Evolutionary conservation across 805 yeast species (phyloP).

Genomic region (Starmerella tilneyi): DNA sequence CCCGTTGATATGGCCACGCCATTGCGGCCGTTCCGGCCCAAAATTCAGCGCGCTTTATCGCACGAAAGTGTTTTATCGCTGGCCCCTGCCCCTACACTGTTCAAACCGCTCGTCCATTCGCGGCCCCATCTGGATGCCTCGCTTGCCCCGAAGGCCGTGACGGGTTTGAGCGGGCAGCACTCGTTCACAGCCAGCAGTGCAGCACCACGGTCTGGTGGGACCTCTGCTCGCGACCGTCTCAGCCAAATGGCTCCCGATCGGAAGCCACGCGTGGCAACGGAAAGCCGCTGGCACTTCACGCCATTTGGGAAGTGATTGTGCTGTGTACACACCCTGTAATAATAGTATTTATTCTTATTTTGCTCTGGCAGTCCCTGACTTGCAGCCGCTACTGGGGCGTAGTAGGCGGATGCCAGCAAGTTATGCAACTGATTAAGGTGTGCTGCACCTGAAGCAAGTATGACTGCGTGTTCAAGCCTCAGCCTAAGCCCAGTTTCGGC

Average conservation of each 20-base stretch:
- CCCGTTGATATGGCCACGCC: constrained; percentile 11
- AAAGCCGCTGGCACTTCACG: constrained; percentile 20
- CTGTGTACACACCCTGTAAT: too few species aligned
- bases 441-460: too few species aligned
- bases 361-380: neutral
- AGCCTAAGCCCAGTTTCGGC: constrained; percentile 15
- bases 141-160: constrained; percentile 7
- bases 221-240: constrained; percentile 8
- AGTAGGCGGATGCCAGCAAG: neutral
- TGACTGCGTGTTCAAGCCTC: neutral
- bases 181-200: neutral
- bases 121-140: constrained; percentile 1
- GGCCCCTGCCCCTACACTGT: constrained; percentile 9
- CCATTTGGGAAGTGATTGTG: constrained; percentile 12
- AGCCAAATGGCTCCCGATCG: constrained; percentile 4
- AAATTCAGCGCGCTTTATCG: constrained; percentile 15
- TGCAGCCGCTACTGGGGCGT: neutral
- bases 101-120: neutral
- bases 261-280: constrained; percentile 1
- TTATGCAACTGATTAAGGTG: neutral
- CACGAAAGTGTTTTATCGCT: constrained; percentile 24
- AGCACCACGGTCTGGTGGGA: neutral
- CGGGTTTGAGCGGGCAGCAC: constrained; percentile 10
- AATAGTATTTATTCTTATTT: neutral
- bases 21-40: constrained; percentile 10